These are phyloP conservation scores for Tuber calosporum DNA, from an alignment of 495 filamentous ascomycete genomes.

Conservation along the genomic window DNA sequence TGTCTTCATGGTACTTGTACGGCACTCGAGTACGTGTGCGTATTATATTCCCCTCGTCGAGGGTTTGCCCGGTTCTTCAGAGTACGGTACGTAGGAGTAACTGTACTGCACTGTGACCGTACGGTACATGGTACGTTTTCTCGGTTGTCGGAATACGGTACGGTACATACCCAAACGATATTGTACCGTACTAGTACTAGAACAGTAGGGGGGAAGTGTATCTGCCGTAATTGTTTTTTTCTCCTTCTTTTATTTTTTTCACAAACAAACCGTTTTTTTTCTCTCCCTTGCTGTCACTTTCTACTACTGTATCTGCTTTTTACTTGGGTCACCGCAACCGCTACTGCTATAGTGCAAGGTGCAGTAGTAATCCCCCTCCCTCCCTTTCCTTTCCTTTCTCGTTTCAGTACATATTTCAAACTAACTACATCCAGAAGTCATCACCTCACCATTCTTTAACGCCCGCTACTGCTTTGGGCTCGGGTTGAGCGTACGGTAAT, in stretches of 20 bases:
- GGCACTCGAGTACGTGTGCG: too few relatives aligned
- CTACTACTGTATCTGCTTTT: neutral
- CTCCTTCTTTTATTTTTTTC: neutral
- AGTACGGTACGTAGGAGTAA: too few relatives aligned
- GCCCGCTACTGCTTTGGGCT: too few relatives aligned
- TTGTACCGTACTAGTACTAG: too few relatives aligned
- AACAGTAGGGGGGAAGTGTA: slow-evolving; percentile 29
- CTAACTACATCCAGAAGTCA: neutral
- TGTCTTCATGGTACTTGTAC: too few relatives aligned
- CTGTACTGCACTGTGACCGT: slow-evolving; percentile 11
- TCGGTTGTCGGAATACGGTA: slow-evolving; percentile 25
- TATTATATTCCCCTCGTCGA: slow-evolving; percentile 25
- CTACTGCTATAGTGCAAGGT: too few relatives aligned
- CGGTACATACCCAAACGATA: slow-evolving; percentile 33
- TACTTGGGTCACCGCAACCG: neutral
- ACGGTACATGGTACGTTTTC: slow-evolving; percentile 18
- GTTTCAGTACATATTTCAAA: neutral
- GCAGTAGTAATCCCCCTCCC: neutral
- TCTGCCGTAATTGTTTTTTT: slow-evolving; percentile 1
- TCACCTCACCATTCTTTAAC: neutral
- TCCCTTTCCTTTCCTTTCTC: neutral
- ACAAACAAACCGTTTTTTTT: neutral
- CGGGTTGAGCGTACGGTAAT: neutral
- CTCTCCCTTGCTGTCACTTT: neutral
- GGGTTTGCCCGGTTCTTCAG: too few relatives aligned